Conservation (phyloP, 306 rosid species). For the Sechiopsis laciniata region DNA sequence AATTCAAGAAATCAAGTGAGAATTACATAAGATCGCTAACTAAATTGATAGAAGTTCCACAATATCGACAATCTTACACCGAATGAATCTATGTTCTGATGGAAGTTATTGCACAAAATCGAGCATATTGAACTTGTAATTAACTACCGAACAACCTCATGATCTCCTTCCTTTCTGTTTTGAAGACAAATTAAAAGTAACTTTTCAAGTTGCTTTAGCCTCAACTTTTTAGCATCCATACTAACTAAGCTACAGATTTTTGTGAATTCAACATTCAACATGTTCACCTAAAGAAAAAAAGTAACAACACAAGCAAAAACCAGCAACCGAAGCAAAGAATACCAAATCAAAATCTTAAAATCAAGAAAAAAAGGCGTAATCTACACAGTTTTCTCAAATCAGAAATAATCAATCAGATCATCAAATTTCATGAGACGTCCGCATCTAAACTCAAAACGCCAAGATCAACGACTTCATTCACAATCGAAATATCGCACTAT, state of each 20-base stretch:
- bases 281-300: background rate
- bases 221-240: slow-evolving; percentile 3
- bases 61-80: background rate
- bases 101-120: slow-evolving; percentile 1
- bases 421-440: background rate
- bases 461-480: background rate
- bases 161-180: background rate
- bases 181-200: background rate
- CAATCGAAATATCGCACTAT: slow-evolving; percentile 13
- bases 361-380: slow-evolving; percentile 12
- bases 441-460: slow-evolving; percentile 8
- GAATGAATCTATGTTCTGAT: background rate
- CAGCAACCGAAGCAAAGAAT: slow-evolving; percentile 4
- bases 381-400: background rate
- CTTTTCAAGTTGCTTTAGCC: background rate
- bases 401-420: slow-evolving; percentile 4
- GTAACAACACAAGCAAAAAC: background rate
- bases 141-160: background rate
- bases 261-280: background rate
- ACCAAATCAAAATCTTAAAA: slow-evolving; percentile 5
- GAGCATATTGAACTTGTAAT: background rate
- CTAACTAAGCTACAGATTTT: background rate
- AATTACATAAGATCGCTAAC: slow-evolving; percentile 9
- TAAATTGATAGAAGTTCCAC: background rate
- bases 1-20: background rate